These are phyloP conservation scores for Cutaneotrichosporon sp. DNA, from an alignment of 1,284 basidiomycete genomes.

Conservation along the genomic window DNA sequence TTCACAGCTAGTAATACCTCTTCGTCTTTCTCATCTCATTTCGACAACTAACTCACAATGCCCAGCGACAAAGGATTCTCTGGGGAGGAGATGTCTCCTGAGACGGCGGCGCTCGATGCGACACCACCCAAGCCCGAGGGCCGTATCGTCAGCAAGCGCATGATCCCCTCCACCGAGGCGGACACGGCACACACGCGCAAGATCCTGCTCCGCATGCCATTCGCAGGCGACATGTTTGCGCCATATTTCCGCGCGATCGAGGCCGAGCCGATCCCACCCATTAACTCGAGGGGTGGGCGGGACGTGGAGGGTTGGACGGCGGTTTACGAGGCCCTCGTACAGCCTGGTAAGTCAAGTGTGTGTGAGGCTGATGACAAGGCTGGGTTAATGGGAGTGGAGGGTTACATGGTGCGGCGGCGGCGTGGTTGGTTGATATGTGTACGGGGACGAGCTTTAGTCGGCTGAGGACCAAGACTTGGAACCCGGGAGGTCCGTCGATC, in stretches of 20 bases:
- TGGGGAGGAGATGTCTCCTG: background rate
- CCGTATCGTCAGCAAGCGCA: constrained; percentile 1
- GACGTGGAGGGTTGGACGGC: constrained; percentile 19
- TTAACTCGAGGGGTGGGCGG: constrained; percentile 15
- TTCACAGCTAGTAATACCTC: background rate
- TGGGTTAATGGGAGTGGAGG: constrained; percentile 37
- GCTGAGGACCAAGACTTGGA: constrained; percentile 26
- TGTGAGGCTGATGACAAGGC: constrained; percentile 24
- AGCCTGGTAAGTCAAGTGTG: constrained; percentile 1
- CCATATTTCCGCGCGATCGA: constrained; percentile 15
- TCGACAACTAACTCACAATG: background rate
- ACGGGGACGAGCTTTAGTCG: constrained; percentile 16
- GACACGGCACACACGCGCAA: constrained; percentile 12
- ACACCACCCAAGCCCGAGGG: constrained; percentile 1
- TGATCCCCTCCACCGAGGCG: constrained; percentile 16
- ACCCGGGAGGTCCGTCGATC: constrained; percentile 38
- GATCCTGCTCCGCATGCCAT: constrained; percentile 16
- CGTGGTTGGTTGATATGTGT: constrained; percentile 43
- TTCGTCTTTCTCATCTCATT: background rate
- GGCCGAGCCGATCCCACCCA: constrained; percentile 15
- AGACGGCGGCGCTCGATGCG: background rate
- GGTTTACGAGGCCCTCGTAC: constrained; percentile 18
- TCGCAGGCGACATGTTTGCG: constrained; percentile 15
- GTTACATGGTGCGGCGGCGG: constrained; percentile 40
- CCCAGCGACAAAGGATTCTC: background rate